Base-by-base conservation (phyloP, 1,139 yeast genomes). In the Magnusiomyces fungicola region DNA sequence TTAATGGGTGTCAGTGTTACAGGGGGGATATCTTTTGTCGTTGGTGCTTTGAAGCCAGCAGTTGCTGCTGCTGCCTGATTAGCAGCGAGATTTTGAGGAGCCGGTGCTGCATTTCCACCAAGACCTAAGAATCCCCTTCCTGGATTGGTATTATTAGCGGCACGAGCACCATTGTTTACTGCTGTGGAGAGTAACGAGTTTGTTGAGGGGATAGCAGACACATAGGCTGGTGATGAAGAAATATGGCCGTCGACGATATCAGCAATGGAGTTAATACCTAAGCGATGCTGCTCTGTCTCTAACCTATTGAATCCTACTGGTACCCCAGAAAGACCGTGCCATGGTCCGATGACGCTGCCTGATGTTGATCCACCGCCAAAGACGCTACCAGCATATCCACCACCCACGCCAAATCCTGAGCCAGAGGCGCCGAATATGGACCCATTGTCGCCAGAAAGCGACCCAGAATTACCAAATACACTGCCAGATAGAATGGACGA, bases 21-120 rank as follows among this genome's bases (percentile, higher is more conserved):
- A 32, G 84, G 90, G 0, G 97, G 96, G 19, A 92, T 92, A 58
- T 92, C 98, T 47, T 74, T 74, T 1, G 78, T 70, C 0, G 96
- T 83, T 0, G 98, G 97, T 3, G 82, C 74, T 47, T 72, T 73
- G 49, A 84, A 69, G 55, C 79, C 55, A 5, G 61, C 65, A 25
- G 32, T 24, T 1, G 43, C 46, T 21, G 44, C 36, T 12, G 36
- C 22, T 2, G 40, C 19, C 23, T 34, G 25, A n/a, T 19, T 18
- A 3, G 44, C 23, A 6, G 44, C 18, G 9, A n/a, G 9, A n/a
- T 18, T 32, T 32, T 14, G 18, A 32, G 36, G 36, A 32, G 25
- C 16, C 1, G 66, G 59, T 4, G 65, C 55, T 7, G 67, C 65
- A 23, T 64, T 61, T 23, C 53, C 36, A 9, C 16, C 36, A 54